Evolutionary conservation across 352 stramenopile genomes (phyloP).

Genomic region (Vaucheria bursata): DNA sequence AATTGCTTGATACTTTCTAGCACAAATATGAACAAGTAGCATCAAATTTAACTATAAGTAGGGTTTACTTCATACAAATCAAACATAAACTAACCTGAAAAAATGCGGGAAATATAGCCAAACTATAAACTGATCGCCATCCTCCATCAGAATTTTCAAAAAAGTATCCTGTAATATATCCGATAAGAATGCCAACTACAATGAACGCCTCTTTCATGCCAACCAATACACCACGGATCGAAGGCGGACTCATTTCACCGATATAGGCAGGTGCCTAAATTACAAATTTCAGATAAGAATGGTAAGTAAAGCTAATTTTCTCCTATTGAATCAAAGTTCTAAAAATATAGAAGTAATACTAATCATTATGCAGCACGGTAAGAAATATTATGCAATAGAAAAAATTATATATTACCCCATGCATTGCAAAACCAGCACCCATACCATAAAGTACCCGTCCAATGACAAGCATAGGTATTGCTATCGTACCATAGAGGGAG

Average conservation of each 20-base stretch:
- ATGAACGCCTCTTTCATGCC: constrained; percentile 61
- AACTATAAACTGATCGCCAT: constrained; percentile 46
- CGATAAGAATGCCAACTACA: constrained; percentile 60
- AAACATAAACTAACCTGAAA: background rate
- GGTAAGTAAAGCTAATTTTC: no score
- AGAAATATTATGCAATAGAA: no score
- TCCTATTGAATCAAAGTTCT: no score
- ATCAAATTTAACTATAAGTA: no score
- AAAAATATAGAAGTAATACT: no score
- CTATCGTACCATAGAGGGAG: background rate
- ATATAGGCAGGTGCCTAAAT: constrained; percentile 57
- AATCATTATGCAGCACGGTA: no score
- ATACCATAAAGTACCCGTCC: constrained; percentile 48
- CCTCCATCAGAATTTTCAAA: constrained; percentile 48
- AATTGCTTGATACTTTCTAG: no score
- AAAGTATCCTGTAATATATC: constrained; percentile 52
- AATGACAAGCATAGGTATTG: constrained; percentile 36
- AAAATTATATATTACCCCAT: constrained; percentile 47
- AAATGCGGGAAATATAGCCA: constrained; percentile 28
- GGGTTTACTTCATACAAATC: background rate
- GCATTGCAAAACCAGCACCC: constrained; percentile 58
- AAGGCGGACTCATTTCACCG: constrained; percentile 56
- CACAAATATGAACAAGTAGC: no score
- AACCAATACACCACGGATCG: constrained; percentile 55
- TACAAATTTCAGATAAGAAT: background rate